These are phyloP conservation scores for Psilocybe azurescens DNA, from an alignment of 768 basidiomycete genomes.

Conservation along the genomic window DNA sequence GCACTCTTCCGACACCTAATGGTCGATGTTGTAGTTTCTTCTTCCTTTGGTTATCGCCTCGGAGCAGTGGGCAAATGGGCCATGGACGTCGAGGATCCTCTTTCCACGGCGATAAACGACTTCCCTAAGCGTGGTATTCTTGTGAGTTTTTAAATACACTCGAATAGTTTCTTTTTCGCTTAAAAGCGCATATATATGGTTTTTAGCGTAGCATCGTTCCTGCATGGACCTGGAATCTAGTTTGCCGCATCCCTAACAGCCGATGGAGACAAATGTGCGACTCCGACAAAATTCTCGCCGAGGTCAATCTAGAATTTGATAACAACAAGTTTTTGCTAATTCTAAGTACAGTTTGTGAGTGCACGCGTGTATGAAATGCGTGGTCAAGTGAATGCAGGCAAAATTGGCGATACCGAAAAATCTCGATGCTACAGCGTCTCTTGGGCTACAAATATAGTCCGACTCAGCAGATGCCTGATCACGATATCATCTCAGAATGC, in stretches of 20 bases:
- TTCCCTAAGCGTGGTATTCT: constrained; percentile 81
- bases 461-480: constrained; percentile 65
- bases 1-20: constrained; percentile 77
- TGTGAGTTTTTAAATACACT: constrained; percentile 40
- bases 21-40: constrained; percentile 73
- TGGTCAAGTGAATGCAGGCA: constrained; percentile 67
- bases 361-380: constrained; percentile 77
- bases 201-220: constrained; percentile 73
- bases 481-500: constrained; percentile 78
- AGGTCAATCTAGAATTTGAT: constrained; percentile 45
- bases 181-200: constrained; percentile 11
- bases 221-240: constrained; percentile 72
- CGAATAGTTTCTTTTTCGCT: constrained; percentile 20
- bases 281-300: constrained; percentile 81
- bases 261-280: constrained; percentile 77
- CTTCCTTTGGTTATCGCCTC: constrained; percentile 73
- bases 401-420: constrained; percentile 57
- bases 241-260: constrained; percentile 70
- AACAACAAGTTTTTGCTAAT: constrained; percentile 2
- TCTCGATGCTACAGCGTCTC: constrained; percentile 73
- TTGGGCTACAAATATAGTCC: constrained; percentile 61
- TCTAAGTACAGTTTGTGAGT: constrained; percentile 64
- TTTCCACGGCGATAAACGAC: constrained; percentile 77
- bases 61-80: constrained; percentile 77
- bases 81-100: constrained; percentile 64